These are phyloP conservation scores for Pseudodiploospora longispora DNA, from an alignment of 2,329 filamentous ascomycete genomes.

Conservation along the genomic window DNA sequence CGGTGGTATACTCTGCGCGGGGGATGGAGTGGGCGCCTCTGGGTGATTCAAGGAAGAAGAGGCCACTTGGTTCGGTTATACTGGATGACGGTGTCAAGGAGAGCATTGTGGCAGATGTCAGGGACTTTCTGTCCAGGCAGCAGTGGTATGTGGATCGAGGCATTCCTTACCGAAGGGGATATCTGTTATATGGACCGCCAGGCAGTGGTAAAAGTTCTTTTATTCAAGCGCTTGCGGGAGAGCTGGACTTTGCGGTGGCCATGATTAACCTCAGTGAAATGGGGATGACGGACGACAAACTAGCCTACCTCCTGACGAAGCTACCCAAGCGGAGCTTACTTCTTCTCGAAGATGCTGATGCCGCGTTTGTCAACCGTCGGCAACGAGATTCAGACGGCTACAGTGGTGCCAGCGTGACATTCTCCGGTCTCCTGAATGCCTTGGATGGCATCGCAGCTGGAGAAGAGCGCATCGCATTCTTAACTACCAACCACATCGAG, in stretches of 20 bases:
- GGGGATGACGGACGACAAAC: conserved; percentile 80
- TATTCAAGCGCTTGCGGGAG: conserved; percentile 89
- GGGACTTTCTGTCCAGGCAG: conserved; percentile 69
- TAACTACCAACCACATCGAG: conserved; percentile 92
- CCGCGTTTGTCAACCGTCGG: conserved; percentile 76
- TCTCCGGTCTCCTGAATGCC: conserved; percentile 80
- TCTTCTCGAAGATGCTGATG: conserved; percentile 83
- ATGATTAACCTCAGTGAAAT: conserved; percentile 87
- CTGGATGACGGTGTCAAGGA: conserved; percentile 79
- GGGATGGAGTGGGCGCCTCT: conserved; percentile 80
- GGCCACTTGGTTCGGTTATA: conserved; percentile 81
- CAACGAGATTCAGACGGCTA: conserved; percentile 77
- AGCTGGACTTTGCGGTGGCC: conserved; percentile 85
- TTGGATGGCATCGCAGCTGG: conserved; percentile 89
- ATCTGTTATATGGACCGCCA: conserved; percentile 80
- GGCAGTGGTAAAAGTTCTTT: conserved; percentile 94
- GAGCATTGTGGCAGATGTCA: conserved; percentile 68
- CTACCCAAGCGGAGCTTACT: conserved; percentile 76
- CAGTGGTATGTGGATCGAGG: conserved; percentile 93
- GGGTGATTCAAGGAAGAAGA: conserved; percentile 76
- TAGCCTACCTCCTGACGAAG: conserved; percentile 80
- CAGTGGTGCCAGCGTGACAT: conserved; percentile 80
- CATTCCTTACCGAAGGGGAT: conserved; percentile 85
- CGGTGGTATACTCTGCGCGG: conserved; percentile 78
- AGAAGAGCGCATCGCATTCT: conserved; percentile 86